Base-by-base conservation (phyloP, 495 filamentous ascomycete genomes). In the Annulohypoxylon nitens region DNA sequence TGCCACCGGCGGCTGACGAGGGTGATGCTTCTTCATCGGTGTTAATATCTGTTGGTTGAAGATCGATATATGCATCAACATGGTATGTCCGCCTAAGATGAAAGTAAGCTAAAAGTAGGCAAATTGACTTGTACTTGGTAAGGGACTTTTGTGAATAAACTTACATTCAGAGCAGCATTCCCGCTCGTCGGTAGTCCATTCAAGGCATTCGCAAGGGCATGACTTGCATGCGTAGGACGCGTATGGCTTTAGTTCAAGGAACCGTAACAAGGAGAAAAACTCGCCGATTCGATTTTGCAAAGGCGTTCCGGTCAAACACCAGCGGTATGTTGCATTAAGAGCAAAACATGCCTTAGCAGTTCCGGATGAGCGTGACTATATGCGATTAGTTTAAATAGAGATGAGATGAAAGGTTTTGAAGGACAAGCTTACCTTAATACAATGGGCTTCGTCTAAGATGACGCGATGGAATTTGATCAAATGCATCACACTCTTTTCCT, bases 231-330 rank as follows among this genome's bases (percentile, higher is more conserved):
- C 92, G 79, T 99, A 98, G 79, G 90, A 93, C 2, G 95, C 92
- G 78, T 97, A 98, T 3, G 96, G 96, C 8, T 85, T 85, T 47
- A 97, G 86, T 79, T 95, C 90, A 34, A 99, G 86, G 78, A 99
- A 99, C 2, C 95, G 91, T 36, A 99, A 83, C 3, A 98, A 86
- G 3, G 96, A 97, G 78, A 98, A 98, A 82, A 98, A 96, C 76
- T 99, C 96, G 61, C 95, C 96, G 74, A 98, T 98, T 36, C 96
- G 91, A 78, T 98, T 97, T 75, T 98, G 96, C 9, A 98, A 88
- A 0, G 96, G 96, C 3, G 96, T 99, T 4, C 96, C 96, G 54
- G 92, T 95, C 33, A 98, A 87, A 75, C 96, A 99, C 92, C 96
- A 97, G 70, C 95, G 97, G 78, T 95, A 95, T 14, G 87, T 88